Percentiles rank a stretch among this genome's conserved stretches.
Evolutionary conservation across 2,329 filamentous ascomycete species (phyloP).

Genomic region (Tolypocladium amazonense): DNA sequence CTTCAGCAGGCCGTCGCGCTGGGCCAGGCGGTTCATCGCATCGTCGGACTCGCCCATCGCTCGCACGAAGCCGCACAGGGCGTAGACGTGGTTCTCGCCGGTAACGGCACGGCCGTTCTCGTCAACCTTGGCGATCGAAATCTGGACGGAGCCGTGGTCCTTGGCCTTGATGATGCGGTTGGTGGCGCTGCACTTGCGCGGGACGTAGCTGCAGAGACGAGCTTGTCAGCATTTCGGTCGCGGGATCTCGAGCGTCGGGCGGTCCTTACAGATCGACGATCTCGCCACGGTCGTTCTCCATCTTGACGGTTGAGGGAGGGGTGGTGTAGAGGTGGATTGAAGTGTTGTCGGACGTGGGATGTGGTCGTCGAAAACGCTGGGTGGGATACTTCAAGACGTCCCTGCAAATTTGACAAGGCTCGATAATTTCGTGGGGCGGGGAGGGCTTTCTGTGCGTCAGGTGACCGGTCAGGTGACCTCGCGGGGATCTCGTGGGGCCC

Average conservation of each 20-base stretch:
- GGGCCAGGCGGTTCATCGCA: conserved; percentile 86
- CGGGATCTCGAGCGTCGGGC: conserved; percentile 4
- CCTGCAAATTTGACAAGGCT: conserved; percentile 22
- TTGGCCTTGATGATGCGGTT: conserved; percentile 99
- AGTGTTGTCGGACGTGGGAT: conserved; percentile 18
- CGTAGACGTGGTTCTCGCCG: conserved; percentile 95
- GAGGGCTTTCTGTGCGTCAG: conserved; percentile 25
- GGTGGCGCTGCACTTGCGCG: conserved; percentile 96
- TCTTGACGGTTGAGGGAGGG: conserved; percentile 44
- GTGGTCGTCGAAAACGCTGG: conserved; percentile 18
- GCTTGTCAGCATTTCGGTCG: conserved; percentile 16
- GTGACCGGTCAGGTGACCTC: conserved; percentile 22
- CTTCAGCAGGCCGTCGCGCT: conserved; percentile 96
- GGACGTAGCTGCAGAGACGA: conserved; percentile 64
- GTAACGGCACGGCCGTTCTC: conserved; percentile 92
- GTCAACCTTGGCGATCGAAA: conserved; percentile 95
- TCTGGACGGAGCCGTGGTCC: conserved; percentile 97
- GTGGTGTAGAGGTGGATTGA: conserved; percentile 14
- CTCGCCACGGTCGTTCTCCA: conserved; percentile 99
- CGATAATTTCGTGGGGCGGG: conserved; percentile 24
- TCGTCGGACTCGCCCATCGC: conserved; percentile 98
- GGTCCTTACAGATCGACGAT: conserved; percentile 90
- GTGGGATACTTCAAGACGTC: conserved; percentile 18
- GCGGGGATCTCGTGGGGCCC: conserved; percentile 16
- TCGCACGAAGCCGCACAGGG: conserved; percentile 93